Evolutionary conservation across 345 rosid genomes (phyloP).

Genomic region (Camelina sativa): DNA sequence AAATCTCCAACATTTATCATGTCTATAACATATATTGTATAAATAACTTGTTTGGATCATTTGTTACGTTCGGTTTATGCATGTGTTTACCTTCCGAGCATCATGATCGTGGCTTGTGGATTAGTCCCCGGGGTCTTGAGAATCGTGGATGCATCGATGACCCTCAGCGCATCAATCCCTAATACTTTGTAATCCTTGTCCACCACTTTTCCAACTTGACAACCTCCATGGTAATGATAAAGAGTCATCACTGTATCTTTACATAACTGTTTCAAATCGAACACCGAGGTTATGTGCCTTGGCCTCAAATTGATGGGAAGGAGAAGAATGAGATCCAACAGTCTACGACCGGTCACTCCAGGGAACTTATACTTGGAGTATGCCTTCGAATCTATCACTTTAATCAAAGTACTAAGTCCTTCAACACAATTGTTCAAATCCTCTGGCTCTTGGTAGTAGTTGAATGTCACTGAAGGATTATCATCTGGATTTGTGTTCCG

Average conservation of each 20-base stretch:
- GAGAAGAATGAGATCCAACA: conserved; percentile 49
- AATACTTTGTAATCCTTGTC: conserved; percentile 57
- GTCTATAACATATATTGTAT: not conserved
- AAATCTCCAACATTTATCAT: conserved; percentile 6
- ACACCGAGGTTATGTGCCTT: conserved; percentile 43
- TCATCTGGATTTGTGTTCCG: conserved; percentile 48
- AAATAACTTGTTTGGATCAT: not conserved
- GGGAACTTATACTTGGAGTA: conserved; percentile 55
- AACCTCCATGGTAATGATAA: conserved; percentile 80
- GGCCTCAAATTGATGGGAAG: conserved; percentile 70
- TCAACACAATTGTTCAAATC: conserved; percentile 59
- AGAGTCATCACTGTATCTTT: conserved; percentile 62
- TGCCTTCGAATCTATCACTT: conserved; percentile 52
- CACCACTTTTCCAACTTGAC: conserved; percentile 60
- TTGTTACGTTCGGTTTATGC: not conserved
- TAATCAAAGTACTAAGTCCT: conserved; percentile 55
- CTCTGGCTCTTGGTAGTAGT: conserved; percentile 69
- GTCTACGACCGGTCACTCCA: conserved; percentile 41
- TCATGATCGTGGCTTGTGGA: conserved; percentile 77
- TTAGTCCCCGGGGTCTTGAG: conserved; percentile 61
- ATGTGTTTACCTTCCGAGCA: conserved; percentile 72
- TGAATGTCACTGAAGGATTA: conserved; percentile 62
- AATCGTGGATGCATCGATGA: conserved; percentile 69
- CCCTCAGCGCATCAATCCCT: conserved; percentile 59
- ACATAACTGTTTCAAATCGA: conserved; percentile 66